Conservation (phyloP, 176 grass and related monocot genomes). For the Aegilops sharonensis region DNA sequence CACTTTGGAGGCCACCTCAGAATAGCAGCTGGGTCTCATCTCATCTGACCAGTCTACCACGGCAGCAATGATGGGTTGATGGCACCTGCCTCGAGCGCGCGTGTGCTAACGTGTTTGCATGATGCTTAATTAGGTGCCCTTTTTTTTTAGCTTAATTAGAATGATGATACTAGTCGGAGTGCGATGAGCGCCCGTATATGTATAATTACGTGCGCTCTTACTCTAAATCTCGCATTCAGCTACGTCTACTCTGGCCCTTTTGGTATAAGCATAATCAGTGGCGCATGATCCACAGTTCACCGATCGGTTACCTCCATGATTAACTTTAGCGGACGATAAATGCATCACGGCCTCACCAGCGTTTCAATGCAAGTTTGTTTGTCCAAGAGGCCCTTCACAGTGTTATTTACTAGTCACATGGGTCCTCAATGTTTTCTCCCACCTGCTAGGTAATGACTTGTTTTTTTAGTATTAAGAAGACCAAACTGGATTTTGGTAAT, state of each 20-base stretch:
- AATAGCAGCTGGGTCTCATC: background rate
- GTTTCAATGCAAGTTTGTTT: background rate
- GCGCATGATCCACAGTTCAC: constrained; percentile 18
- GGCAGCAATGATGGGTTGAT: background rate
- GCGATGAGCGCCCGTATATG: background rate
- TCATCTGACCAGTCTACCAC: background rate
- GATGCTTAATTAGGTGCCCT: background rate
- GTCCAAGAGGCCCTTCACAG: too few relatives aligned
- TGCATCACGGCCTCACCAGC: background rate
- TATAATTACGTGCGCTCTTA: background rate
- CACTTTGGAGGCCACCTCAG: background rate
- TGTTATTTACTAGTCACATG: too few relatives aligned
- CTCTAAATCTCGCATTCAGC: background rate
- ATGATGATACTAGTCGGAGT: background rate
- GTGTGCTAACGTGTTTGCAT: constrained; percentile 36
- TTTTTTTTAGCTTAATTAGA: background rate
- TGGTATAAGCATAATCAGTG: background rate
- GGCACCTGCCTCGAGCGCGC: background rate
- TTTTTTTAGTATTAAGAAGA: too few relatives aligned
- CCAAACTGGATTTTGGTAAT: too few relatives aligned
- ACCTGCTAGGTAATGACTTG: too few relatives aligned
- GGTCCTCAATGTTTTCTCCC: too few relatives aligned
- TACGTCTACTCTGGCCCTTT: background rate
- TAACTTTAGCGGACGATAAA: background rate
- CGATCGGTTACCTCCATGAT: background rate